Evolutionary conservation across 768 basidiomycete species (phyloP), one percentile per base, ranked within the genome.

Genomic region (Boletales sp.): DNA sequence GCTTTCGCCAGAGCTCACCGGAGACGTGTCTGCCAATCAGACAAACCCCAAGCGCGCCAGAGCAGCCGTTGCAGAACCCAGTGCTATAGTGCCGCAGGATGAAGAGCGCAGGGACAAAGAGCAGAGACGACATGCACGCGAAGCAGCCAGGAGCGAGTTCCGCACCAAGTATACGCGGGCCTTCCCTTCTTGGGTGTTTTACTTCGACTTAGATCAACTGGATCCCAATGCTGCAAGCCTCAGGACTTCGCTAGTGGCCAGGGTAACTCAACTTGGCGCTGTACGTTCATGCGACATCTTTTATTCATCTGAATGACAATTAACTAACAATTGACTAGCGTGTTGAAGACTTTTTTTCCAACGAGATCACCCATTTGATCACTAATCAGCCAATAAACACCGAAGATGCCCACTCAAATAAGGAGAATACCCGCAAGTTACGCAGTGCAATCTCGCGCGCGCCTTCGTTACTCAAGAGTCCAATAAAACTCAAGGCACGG

Each of bases 281-380:
- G 95, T 98, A 69, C 60, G 90, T 80, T 40, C 14, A 37, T 36
- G 32, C 29, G 18, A 21, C 41, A 27, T n/a, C 29, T 43, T 34
- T 45, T 48, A 27, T 43, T 47, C 21, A 43, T 21, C 18, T 11
- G 18, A 45, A 6, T 29, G 42, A 37, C 31, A 31, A 52, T 51
- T 43, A 21, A 46, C 45, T 44, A 39, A n/a, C 14, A 37, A 43
- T 39, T 44, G 17, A 51, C 32, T 61, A 98, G 97, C 76, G 74
- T 48, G 80, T 92, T 48, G 91, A 95, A 43, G 80, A 84, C 53
- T 97, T 97, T 76, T 94, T 97, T 68, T 90, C 88, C 29, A 83
- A 77, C 42, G 78, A 82, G 42, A 82, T 95, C 21, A 94, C 93
- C 0, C 95, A 98, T 71, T 77, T 97, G 54, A 84, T 95, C 63